Base-by-base conservation (phyloP, 345 rosid genomes). In the Nasturtium officinale region DNA sequence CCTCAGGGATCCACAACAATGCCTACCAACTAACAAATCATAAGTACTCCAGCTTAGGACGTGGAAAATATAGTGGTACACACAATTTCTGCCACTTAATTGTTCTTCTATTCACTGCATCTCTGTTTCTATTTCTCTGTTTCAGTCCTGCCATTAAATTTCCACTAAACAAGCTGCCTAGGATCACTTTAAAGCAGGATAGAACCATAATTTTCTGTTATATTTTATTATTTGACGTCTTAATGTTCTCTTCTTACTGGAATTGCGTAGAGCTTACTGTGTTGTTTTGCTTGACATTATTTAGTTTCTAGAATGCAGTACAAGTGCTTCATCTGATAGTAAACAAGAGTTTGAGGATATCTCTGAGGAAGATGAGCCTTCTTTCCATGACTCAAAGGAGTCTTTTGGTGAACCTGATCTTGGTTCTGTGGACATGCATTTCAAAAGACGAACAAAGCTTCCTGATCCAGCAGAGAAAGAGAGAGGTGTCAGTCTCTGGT, bases 401-500 rank as follows among this genome's bases (percentile, higher is more conserved):
- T 81, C 66, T 79, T 88, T 95, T 76, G 48, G 75, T 26, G 96
- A 91, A 69, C 5, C 72, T 70, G 76, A 71, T 77, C 64, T 53
- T 79, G 75, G 71, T 76, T 76, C 82, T 48, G 80, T 42, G 59
- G 78, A 66, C 77, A 83, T 78, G 18, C 72, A 69, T 29, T 50
- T 91, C 73, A 89, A 81, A 72, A 85, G 99, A 79, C 79, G 99
- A 77, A 79, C 77, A 33, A 90, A 83, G 85, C 98, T 95, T 82
- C 99, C 98, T 54, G 89, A 83, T 71, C 98, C 99, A 45, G 83
- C 86, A 67, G 99, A 95, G 82, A 90, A 91, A 83, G 96, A 91
- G 84, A 91, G 84, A 83, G 96, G 96, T 52, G 96, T 91, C 61
- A 95, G 97, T 78, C 96, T 95, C 68, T 95, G 99, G 99, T 95